These are phyloP conservation scores for Candida morakotiae DNA, from an alignment of 805 yeast species.

Conservation along the genomic window DNA sequence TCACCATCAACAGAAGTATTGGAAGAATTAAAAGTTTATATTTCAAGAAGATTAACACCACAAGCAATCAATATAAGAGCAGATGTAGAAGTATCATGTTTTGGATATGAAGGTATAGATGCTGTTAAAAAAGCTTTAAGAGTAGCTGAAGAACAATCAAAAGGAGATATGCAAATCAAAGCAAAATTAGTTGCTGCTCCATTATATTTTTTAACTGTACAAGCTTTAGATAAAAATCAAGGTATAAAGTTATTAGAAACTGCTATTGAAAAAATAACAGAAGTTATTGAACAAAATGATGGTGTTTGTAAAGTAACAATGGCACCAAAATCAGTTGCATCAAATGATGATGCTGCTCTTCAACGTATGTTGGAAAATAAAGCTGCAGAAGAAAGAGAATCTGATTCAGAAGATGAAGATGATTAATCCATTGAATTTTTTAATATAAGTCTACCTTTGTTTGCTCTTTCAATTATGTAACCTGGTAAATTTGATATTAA, in stretches of 20 bases:
- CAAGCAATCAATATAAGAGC: slow-evolving; percentile 98
- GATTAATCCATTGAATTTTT: slow-evolving; percentile 12
- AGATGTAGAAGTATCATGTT: slow-evolving; percentile 97
- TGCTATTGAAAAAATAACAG: slow-evolving; percentile 75
- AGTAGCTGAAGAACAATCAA: slow-evolving; percentile 80
- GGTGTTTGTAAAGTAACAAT: slow-evolving; percentile 90
- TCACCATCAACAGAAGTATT: slow-evolving; percentile 72
- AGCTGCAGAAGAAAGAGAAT: slow-evolving; percentile 83
- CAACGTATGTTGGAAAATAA: slow-evolving; percentile 92
- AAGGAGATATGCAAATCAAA: slow-evolving; percentile 83
- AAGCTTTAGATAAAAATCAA: slow-evolving; percentile 84
- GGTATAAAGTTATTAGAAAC: slow-evolving; percentile 77
- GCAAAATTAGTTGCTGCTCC: slow-evolving; percentile 98
- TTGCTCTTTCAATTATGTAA: slow-evolving; percentile 36
- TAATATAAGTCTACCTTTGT: slow-evolving; percentile 26
- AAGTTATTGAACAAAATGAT: slow-evolving; percentile 65
- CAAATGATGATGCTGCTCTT: slow-evolving; percentile 96
- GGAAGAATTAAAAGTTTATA: slow-evolving; percentile 82
- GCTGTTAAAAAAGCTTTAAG: slow-evolving; percentile 88
- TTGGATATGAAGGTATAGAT: slow-evolving; percentile 95
- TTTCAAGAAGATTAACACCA: slow-evolving; percentile 91
- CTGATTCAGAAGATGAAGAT: slow-evolving; percentile 75
- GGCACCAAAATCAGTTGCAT: slow-evolving; percentile 99
- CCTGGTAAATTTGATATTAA: slow-evolving; percentile 33
- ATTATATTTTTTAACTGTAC: slow-evolving; percentile 86